These are phyloP conservation scores for Eucalyptus decipiens DNA, from an alignment of 345 rosid genomes.

Conservation along the genomic window DNA sequence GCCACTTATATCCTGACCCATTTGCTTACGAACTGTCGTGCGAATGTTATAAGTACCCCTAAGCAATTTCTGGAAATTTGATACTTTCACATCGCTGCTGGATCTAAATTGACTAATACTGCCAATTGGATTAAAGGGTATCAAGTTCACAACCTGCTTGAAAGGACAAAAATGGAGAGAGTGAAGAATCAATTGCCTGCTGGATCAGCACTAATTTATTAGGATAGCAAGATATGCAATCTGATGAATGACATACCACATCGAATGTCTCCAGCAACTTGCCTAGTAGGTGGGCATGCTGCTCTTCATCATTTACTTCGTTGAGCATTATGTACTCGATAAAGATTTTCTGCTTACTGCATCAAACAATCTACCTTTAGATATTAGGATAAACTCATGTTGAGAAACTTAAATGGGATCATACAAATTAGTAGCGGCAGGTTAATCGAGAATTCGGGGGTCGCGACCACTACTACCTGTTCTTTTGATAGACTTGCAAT, in stretches of 20 bases:
- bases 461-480: constrained; percentile 26
- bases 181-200: neutral
- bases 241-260: constrained; percentile 50
- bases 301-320: constrained; percentile 82
- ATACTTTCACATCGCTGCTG: constrained; percentile 44
- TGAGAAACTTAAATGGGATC: neutral
- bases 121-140: constrained; percentile 89
- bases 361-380: neutral
- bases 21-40: constrained; percentile 76
- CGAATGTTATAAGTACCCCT: constrained; percentile 65
- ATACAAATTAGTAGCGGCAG: neutral
- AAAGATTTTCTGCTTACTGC: constrained; percentile 72
- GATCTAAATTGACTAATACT: constrained; percentile 56
- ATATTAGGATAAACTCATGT: neutral
- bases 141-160: constrained; percentile 81
- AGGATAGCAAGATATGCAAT: neutral
- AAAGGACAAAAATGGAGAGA: neutral
- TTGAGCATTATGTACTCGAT: constrained; percentile 97
- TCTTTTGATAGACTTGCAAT: constrained; percentile 59
- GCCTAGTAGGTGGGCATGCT: constrained; percentile 73
- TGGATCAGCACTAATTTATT: neutral
- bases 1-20: constrained; percentile 92
- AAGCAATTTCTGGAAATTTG: constrained; percentile 67
- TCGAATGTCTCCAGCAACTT: constrained; percentile 68
- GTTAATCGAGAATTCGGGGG: neutral